A percentile compares a stretch with the other conserved stretches of the same genome.
phyloP scores from a whole-genome alignment of 768 basidiomycete genomes.

The Russula compacta region DNA sequence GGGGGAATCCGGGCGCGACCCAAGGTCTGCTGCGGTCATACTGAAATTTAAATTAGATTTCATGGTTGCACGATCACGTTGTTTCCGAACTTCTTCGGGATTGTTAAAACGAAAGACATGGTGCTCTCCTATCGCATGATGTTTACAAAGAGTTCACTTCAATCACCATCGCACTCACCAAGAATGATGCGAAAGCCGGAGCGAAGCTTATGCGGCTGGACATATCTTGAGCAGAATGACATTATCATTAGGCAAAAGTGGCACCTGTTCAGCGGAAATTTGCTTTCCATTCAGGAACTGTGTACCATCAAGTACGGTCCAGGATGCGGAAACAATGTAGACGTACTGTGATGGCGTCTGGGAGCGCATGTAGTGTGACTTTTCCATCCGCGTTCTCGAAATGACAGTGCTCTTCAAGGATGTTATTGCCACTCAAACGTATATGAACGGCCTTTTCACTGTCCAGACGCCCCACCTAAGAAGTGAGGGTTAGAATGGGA shows the following conservation, averaged over 20 bases:
- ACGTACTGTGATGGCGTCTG: conserved; percentile 76
- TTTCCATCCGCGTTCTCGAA: conserved; percentile 82
- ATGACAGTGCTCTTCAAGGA: conserved; percentile 85
- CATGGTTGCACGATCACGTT: conserved; percentile 70
- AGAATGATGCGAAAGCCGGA: conserved; percentile 97
- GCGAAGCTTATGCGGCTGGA: conserved; percentile 68
- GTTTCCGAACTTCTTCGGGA: conserved; percentile 89
- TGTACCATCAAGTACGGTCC: conserved; percentile 9
- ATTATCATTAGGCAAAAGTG: conserved; percentile 18
- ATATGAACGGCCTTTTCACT: conserved; percentile 78
- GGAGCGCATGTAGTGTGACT: conserved; percentile 71
- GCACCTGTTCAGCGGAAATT: conserved; percentile 65
- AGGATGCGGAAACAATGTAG: neutral
- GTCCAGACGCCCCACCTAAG: conserved; percentile 79
- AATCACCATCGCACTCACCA: conserved; percentile 39
- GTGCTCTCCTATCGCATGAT: conserved; percentile 58
- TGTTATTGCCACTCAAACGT: conserved; percentile 85
- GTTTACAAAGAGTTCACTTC: neutral
- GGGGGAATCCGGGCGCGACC: conserved; percentile 75
- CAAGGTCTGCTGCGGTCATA: conserved; percentile 58
- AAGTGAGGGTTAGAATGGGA: conserved; percentile 8
- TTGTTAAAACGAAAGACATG: conserved; percentile 98
- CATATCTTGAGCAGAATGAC: conserved; percentile 1
- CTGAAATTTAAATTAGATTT: conserved; percentile 62
- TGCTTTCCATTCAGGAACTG: conserved; percentile 95